Evolutionary conservation across 768 basidiomycete species (phyloP).

Genomic region (Termitomyces eurrhizus): DNA sequence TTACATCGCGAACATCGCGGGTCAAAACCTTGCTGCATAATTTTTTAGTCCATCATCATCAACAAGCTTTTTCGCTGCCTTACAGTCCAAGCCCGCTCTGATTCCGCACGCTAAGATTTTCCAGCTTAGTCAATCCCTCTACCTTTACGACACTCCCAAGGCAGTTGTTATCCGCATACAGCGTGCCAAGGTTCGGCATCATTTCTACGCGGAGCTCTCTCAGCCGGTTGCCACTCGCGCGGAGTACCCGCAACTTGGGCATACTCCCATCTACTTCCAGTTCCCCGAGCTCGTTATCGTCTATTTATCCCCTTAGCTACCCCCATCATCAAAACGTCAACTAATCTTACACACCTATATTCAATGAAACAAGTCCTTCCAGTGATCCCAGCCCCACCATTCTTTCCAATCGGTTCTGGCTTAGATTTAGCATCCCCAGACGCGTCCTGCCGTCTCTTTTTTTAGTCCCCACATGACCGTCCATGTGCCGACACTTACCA

Average conservation of each 20-base stretch:
- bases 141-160: constrained; percentile 48
- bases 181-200: constrained; percentile 74
- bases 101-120: constrained; percentile 89
- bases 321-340: constrained; percentile 9
- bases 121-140: constrained; percentile 64
- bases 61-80: constrained; percentile 26
- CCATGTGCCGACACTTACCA: constrained; percentile 52
- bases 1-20: constrained; percentile 86
- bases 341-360: constrained; percentile 66
- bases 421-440: constrained; percentile 80
- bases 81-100: constrained; percentile 76
- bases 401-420: constrained; percentile 63
- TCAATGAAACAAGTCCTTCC: constrained; percentile 65
- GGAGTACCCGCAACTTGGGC: constrained; percentile 76
- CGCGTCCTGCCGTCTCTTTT: constrained; percentile 36
- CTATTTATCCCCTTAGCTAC: constrained; percentile 33
- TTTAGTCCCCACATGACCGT: constrained; percentile 9
- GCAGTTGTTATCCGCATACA: constrained; percentile 88
- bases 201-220: constrained; percentile 56
- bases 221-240: constrained; percentile 80
- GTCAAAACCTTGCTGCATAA: constrained; percentile 38
- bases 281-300: constrained; percentile 63
- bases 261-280: constrained; percentile 54
- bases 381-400: constrained; percentile 60
- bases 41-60: constrained; percentile 19